phyloP scores from a whole-genome alignment of 768 basidiomycete species.

The Rubroboletus satanas region DNA sequence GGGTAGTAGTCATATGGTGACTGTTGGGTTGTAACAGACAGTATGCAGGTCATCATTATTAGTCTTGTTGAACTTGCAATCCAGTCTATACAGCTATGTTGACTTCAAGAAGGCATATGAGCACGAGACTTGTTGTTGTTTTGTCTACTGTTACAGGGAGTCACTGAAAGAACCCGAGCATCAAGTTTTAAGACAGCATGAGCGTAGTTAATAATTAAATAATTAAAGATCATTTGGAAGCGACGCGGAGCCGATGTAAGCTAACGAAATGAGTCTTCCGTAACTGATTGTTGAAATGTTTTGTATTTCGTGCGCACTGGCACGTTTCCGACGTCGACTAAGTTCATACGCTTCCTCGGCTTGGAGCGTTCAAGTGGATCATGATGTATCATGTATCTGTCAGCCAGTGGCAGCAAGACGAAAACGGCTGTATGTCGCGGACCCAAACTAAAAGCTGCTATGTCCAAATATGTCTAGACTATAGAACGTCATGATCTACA shows the following conservation, averaged over 20 bases:
- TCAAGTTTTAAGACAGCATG: not conserved
- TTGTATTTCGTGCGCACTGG: not conserved
- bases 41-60: too few relatives aligned
- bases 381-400: not conserved
- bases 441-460: not conserved
- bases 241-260: not conserved
- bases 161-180: too few relatives aligned
- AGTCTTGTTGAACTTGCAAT: too few relatives aligned
- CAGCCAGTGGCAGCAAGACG: not conserved
- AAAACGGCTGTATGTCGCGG: not conserved
- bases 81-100: too few relatives aligned
- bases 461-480: not conserved
- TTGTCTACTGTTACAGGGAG: too few relatives aligned
- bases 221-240: not conserved
- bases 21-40: too few relatives aligned
- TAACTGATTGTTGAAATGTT: not conserved
- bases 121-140: too few relatives aligned
- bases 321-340: not conserved
- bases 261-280: not conserved
- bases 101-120: too few relatives aligned
- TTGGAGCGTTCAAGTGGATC: not conserved
- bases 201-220: not conserved
- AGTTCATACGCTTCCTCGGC: too few relatives aligned
- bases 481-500: conserved; percentile 6
- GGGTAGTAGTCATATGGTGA: too few relatives aligned